Base-by-base conservation (phyloP, 1,139 yeast genomes). In the Debaryomyces psychrophilus region DNA sequence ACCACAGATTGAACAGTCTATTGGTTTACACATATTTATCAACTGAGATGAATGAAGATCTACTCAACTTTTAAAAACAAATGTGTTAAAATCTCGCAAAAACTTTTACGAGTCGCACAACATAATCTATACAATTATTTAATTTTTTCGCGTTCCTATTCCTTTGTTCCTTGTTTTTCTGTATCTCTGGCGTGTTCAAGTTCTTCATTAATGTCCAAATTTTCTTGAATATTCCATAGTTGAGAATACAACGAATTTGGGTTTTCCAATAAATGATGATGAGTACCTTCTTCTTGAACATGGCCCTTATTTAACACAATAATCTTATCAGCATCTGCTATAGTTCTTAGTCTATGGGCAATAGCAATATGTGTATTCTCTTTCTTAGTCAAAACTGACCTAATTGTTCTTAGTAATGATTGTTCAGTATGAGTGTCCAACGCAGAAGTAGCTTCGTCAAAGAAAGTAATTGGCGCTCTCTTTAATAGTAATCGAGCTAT, bases 371-470 rank as follows among this genome's bases (percentile, higher is more conserved):
- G 88, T 1, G 99, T 95, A 44, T 77, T 81, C 8, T 73, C 63
- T 27, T 75, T 69, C 37, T 80, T 82, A 49, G 65, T 72, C 62
- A 89, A 84, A 25, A 87, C 79, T 2, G 69, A 60, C 53, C 85
- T 77, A 41, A 92, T 85, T 1, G 96, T 90, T 48, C 76, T 79
- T 55, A 93, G 69, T 44, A 95, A 72, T 2, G 87, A 77, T 64
- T 89, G 96, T 60, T 93, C 99, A 0, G 99, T 93, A 60, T 90
- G 96, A 4, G 99, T 93, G 64, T 93, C 99, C 43, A 93, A 75
- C 0, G 99, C 99, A 43, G 96, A 86, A 0, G 99, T 93, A 5
- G 98, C 98, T 63, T 93, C 99, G 62, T 95, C 99, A 55, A 93
- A 90, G 64, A 95, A 93, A 50, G 95, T 87, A 45, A 95, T 89